These are phyloP conservation scores for Tricholoma saponaceum DNA, from an alignment of 768 basidiomycete species.

Conservation along the genomic window DNA sequence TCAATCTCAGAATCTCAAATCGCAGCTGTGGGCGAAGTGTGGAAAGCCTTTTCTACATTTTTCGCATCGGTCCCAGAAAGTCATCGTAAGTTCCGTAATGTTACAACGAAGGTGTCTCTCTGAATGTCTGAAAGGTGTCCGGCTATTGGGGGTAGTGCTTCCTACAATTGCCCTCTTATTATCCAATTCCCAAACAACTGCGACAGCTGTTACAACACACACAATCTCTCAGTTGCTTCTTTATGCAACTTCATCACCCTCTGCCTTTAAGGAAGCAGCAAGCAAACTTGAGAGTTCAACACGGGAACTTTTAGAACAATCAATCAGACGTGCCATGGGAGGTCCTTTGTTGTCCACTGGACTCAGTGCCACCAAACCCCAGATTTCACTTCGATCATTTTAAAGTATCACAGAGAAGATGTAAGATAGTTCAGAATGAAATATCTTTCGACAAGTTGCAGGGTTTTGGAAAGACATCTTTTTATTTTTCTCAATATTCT, in stretches of 20 bases:
- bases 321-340: conserved; percentile 72
- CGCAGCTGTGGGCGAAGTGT: conserved; percentile 69
- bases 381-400: conserved; percentile 75
- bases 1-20: conserved; percentile 51
- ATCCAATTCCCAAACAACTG: conserved; percentile 39
- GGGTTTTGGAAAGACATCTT: no score
- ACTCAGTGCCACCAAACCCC: conserved; percentile 53
- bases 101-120: neutral
- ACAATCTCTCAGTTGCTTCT: conserved; percentile 65
- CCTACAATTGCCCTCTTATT: conserved; percentile 75
- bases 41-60: conserved; percentile 74
- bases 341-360: conserved; percentile 28
- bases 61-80: conserved; percentile 52
- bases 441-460: neutral
- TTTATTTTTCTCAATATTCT: no score
- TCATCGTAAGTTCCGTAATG: conserved; percentile 46
- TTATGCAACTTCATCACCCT: conserved; percentile 68
- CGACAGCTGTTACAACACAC: conserved; percentile 47
- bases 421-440: neutral
- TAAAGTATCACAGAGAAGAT: conserved; percentile 18
- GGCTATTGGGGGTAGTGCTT: conserved; percentile 65
- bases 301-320: conserved; percentile 66
- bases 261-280: conserved; percentile 83
- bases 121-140: conserved; percentile 45
- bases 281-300: conserved; percentile 54